Evolutionary conservation across 306 rosid genomes (phyloP).

Genomic region (Lagenaria siceraria): DNA sequence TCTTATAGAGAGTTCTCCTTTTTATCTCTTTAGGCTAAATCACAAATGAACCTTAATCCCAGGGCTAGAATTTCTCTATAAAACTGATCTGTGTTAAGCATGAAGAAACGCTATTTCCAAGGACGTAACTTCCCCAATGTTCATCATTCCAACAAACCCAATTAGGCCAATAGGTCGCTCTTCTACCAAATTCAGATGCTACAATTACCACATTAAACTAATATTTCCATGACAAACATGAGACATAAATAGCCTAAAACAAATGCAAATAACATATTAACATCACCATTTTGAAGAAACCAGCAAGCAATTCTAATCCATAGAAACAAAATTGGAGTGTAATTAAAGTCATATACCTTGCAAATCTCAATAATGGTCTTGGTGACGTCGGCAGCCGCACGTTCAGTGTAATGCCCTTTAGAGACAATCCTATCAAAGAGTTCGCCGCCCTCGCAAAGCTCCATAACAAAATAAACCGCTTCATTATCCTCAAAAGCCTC

Average conservation of each 20-base stretch:
- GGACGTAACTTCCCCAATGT: neutral
- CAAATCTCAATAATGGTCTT: constrained; percentile 76
- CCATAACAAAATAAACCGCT: constrained; percentile 83
- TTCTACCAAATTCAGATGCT: neutral
- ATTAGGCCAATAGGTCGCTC: neutral
- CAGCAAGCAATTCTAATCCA: neutral
- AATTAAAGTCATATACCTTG: constrained; percentile 29
- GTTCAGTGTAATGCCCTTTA: constrained; percentile 79
- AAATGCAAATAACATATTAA: neutral
- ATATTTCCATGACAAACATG: neutral
- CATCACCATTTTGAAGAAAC: neutral
- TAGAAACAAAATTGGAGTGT: no score
- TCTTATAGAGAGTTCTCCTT: no score
- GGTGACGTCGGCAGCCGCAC: constrained; percentile 65
- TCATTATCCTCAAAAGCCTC: constrained; percentile 84
- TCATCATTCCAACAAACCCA: neutral
- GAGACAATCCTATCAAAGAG: constrained; percentile 77
- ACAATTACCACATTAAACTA: neutral
- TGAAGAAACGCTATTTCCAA: neutral
- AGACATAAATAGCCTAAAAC: neutral
- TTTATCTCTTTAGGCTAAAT: no score
- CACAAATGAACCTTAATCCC: neutral
- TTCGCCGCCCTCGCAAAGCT: constrained; percentile 84
- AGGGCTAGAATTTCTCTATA: neutral
- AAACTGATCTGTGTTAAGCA: neutral